Evolutionary conservation across 768 basidiomycete species (phyloP).

Genomic region (Pilatotrama ljubarskyi): DNA sequence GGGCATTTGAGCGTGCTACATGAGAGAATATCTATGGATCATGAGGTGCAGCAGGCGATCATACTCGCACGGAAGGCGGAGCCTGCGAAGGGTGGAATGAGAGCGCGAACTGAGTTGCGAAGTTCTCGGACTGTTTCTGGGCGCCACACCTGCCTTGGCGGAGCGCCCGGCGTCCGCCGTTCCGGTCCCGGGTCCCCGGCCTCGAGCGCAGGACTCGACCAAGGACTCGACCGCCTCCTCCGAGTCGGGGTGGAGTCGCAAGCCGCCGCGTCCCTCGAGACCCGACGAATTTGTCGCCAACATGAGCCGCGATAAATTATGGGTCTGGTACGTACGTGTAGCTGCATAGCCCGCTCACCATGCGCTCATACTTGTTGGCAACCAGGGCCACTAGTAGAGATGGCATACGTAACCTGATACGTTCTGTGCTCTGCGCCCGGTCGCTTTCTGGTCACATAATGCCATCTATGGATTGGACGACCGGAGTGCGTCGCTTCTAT

Average conservation of each 20-base stretch:
- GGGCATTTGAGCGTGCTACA: constrained; percentile 35
- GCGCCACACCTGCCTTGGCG: background rate
- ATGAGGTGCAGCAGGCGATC: background rate
- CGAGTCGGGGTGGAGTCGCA: background rate
- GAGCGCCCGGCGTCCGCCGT: background rate
- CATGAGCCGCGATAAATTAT: background rate
- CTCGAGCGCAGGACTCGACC: background rate
- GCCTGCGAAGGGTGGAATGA: background rate
- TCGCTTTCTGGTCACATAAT: background rate
- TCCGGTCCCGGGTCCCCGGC: background rate
- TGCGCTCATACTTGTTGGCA: background rate
- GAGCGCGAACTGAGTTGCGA: background rate
- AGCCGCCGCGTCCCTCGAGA: background rate
- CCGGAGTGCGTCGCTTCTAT: background rate
- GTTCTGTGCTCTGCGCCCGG: background rate
- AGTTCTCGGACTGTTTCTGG: background rate
- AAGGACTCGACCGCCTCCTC: background rate
- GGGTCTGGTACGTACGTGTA: background rate
- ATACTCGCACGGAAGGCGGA: background rate
- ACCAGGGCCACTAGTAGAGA: background rate
- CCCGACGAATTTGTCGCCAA: background rate
- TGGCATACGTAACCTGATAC: constrained; percentile 8
- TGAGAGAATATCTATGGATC: background rate
- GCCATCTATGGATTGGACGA: background rate
- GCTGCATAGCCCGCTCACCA: background rate